Conservation (phyloP, 176 grass and related monocot species). For the Zizania latifolia region DNA sequence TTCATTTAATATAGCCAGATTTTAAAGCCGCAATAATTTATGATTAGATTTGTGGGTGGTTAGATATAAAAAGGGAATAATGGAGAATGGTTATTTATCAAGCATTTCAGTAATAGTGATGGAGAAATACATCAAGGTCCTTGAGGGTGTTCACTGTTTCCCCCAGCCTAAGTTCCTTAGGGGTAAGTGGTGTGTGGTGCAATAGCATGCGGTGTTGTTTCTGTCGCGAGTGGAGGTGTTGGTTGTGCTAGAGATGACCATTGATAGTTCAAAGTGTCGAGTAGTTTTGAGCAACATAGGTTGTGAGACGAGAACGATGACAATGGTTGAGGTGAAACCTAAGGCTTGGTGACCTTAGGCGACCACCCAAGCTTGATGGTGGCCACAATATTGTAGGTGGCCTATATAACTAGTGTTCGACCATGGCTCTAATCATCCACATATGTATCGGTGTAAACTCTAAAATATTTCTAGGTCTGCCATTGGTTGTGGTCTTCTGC, state of each 20-base stretch:
- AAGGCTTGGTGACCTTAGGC: no score
- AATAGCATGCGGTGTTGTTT: not conserved
- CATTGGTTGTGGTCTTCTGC: not conserved
- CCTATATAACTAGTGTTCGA: no score
- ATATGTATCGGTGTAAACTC: no score
- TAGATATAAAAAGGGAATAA: not conserved
- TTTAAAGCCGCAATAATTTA: not conserved
- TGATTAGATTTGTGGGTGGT: not conserved
- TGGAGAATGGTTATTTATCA: not conserved
- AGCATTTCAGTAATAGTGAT: fast-evolving
- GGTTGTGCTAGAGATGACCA: not conserved
- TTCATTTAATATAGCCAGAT: not conserved
- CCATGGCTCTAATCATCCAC: no score
- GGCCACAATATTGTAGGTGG: no score
- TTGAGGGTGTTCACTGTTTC: not conserved
- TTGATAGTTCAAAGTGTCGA: not conserved
- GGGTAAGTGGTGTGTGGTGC: not conserved
- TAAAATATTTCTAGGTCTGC: no score
- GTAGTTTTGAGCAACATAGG: not conserved
- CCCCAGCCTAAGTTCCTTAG: not conserved
- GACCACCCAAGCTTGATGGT: no score
- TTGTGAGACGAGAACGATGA: no score
- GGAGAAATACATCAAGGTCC: not conserved
- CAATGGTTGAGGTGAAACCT: not conserved
- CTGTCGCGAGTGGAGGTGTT: no score